phyloP scores from a whole-genome alignment of 1,284 basidiomycete genomes.

The Pyrrhoderma noxium region DNA sequence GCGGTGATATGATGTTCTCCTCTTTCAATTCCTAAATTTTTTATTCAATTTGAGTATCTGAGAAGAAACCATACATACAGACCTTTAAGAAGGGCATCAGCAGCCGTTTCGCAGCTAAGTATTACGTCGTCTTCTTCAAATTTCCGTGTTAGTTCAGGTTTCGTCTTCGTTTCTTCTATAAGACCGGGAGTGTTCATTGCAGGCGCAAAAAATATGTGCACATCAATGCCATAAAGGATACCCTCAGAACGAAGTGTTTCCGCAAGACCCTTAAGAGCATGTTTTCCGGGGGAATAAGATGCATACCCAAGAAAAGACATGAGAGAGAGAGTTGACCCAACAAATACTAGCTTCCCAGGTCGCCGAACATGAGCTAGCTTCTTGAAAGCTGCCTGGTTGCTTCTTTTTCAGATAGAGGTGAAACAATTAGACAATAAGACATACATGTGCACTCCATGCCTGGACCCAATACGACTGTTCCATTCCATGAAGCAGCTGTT shows the following conservation, averaged over 20 bases:
- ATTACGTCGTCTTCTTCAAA: slow-evolving; percentile 78
- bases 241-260: slow-evolving; percentile 83
- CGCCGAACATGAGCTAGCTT: slow-evolving; percentile 57
- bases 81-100: slow-evolving; percentile 59
- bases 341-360: slow-evolving; percentile 73
- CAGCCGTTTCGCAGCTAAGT: slow-evolving; percentile 60
- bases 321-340: slow-evolving; percentile 76
- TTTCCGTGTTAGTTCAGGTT: slow-evolving; percentile 73
- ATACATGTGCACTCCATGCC: slow-evolving; percentile 73
- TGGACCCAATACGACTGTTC: slow-evolving; percentile 61
- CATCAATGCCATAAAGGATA: slow-evolving; percentile 67
- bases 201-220: slow-evolving; percentile 83
- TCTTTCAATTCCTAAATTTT: slow-evolving; percentile 51
- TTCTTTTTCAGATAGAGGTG: background rate
- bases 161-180: slow-evolving; percentile 74
- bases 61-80: slow-evolving; percentile 17
- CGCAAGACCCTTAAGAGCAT: slow-evolving; percentile 82
- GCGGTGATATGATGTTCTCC: slow-evolving; percentile 74
- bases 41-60: background rate
- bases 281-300: slow-evolving; percentile 84
- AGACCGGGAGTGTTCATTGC: slow-evolving; percentile 82
- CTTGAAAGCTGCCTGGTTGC: slow-evolving; percentile 55
- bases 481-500: slow-evolving; percentile 54
- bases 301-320: slow-evolving; percentile 82
- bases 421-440: slow-evolving; percentile 22